A percentile compares a stretch with the other conserved stretches of the same genome.
These are phyloP conservation scores for Malassezia yamatoensis DNA, from an alignment of 1,284 basidiomycete species.

Conservation along the genomic window DNA sequence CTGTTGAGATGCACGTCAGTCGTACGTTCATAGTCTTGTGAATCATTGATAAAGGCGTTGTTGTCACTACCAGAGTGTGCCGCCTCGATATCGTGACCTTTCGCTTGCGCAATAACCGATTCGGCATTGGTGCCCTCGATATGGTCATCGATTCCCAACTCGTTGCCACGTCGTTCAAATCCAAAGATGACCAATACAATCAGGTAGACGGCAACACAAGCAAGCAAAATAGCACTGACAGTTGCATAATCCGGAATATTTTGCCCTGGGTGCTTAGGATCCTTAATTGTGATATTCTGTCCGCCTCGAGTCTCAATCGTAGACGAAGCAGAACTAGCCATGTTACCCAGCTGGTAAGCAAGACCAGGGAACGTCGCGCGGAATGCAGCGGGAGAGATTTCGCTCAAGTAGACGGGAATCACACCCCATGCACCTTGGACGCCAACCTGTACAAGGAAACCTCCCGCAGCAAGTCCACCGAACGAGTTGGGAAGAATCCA, in stretches of 20 bases:
- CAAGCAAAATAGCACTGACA: conserved; percentile 79
- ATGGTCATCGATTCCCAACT: conserved; percentile 75
- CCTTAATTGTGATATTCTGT: conserved; percentile 30
- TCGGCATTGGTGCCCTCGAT: conserved; percentile 59
- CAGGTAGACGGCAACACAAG: conserved; percentile 50
- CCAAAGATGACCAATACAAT: conserved; percentile 36
- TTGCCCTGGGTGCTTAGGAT: conserved; percentile 34
- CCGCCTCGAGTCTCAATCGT: conserved; percentile 77
- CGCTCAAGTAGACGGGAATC: conserved; percentile 76
- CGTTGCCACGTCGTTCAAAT: conserved; percentile 56
- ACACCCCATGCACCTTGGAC: conserved; percentile 53
- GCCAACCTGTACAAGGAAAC: conserved; percentile 52
- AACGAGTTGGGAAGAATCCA: conserved; percentile 50
- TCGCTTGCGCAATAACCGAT: not conserved
- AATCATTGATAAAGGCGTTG: not conserved
- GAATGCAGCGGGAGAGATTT: conserved; percentile 84
- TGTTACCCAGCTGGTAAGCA: conserved; percentile 65
- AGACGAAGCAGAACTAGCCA: conserved; percentile 74
- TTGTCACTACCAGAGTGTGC: not conserved
- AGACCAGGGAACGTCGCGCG: conserved; percentile 84
- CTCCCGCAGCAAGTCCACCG: conserved; percentile 46
- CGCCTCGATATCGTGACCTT: not conserved
- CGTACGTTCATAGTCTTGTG: not conserved
- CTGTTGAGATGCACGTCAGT: not conserved
- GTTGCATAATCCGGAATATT: conserved; percentile 68